Base-by-base conservation (phyloP, 2,329 filamentous ascomycete genomes). In the Ceratocystiopsis minuta region DNA sequence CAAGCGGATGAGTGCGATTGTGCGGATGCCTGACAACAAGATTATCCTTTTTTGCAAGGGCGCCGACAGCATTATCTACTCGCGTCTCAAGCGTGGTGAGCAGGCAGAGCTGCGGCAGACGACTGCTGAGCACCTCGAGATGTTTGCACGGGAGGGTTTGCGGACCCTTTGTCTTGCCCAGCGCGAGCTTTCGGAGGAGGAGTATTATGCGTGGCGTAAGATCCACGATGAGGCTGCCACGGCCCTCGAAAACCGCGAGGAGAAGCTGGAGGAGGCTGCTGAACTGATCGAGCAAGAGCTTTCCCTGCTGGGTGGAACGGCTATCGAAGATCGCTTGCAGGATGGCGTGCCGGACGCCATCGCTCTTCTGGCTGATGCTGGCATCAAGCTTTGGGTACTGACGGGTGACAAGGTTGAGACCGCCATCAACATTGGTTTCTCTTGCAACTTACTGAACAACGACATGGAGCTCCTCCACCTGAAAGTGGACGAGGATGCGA, bases 401-500 rank as follows among this genome's bases (percentile, higher is more conserved):
- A 98, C 90, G 15, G 90, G 92, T 48, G 90, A 98, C 68, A 98
- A 96, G 61, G 88, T 96, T 31, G 90, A 98, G 62, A 98, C 90
- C 18, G 90, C 92, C 44, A 98, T 98, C 75, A 98, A 98, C 63
- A 98, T 98, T 55, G 90, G 90, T 3, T 98, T 96, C 61, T 98
- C 92, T 12, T 98, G 92, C 66, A 98, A 98, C 52, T 69, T 98
- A 31, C 72, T 98, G 43, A 86, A 88, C 61, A 98, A 95, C 59
- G 84, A 94, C 51, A 95, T 98, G 90, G 90, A 98, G 51, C 66
- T 98, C 47, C 82, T 98, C 49, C 75, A 93, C 39, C 69, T 98
- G 51, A 92, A 92, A 55, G 70, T 90, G 28, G 73, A 82, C 1
- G 84, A 93, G 49, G 79, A 86, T 43, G 71, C 78, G 46, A 55